Conservation (phyloP, 257 asterid species). For the Buddleja alternifolia region DNA sequence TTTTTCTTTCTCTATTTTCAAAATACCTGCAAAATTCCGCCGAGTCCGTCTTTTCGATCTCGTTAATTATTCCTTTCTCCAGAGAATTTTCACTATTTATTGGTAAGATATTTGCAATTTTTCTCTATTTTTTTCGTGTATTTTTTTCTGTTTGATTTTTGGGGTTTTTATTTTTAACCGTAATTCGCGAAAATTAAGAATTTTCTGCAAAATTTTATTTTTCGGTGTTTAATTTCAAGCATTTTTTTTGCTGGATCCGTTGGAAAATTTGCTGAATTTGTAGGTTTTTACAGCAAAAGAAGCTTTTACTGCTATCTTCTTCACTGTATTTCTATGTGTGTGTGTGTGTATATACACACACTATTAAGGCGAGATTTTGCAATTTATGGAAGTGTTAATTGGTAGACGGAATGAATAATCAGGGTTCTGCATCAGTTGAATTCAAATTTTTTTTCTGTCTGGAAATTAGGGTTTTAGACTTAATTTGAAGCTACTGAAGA, state of each 20-base stretch:
- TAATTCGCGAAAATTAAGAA: too few relatives aligned
- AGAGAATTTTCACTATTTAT: slow-evolving; percentile 27
- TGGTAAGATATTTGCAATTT: slow-evolving; percentile 29
- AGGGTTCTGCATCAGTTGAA: too few relatives aligned
- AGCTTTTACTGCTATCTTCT: neutral
- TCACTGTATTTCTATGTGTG: neutral
- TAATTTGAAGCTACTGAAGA: too few relatives aligned
- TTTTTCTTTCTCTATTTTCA: too few relatives aligned
- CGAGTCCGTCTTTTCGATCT: slow-evolving; percentile 10
- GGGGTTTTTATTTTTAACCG: too few relatives aligned
- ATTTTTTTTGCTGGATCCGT: slow-evolving; percentile 17
- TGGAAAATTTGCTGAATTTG: slow-evolving; percentile 16
- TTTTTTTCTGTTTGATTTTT: neutral
- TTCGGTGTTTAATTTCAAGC: neutral
- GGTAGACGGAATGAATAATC: too few relatives aligned
- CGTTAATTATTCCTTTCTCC: slow-evolving; percentile 9
- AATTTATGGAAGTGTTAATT: neutral
- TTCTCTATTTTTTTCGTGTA: slow-evolving; percentile 24
- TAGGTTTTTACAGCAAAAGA: neutral
- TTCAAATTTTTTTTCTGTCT: too few relatives aligned
- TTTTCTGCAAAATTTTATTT: slow-evolving; percentile 1
- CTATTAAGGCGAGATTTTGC: neutral
- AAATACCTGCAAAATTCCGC: slow-evolving; percentile 11
- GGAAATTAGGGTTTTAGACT: too few relatives aligned
- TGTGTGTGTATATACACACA: too few relatives aligned